Conservation (phyloP, 177 flowering plant genomes). For the Vitis hybrid region DNA sequence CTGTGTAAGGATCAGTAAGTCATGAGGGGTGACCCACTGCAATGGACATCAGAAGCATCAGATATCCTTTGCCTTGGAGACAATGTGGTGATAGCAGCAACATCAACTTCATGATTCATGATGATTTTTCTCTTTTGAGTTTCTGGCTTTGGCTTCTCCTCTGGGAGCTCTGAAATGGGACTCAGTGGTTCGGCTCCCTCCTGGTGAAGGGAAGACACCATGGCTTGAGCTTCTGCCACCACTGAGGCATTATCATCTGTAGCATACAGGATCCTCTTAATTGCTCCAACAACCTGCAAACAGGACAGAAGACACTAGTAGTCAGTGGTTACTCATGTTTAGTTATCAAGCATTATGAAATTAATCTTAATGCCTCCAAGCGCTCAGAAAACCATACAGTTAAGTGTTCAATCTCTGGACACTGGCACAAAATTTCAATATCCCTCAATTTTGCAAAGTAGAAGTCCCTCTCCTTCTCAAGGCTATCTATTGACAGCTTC, state of each 20-base stretch:
- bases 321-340: not conserved
- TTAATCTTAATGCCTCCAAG: not conserved
- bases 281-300: slow-evolving; percentile 70
- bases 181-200: slow-evolving; percentile 40
- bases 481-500: slow-evolving; percentile 86
- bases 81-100: slow-evolving; percentile 52
- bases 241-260: slow-evolving; percentile 67
- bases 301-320: not conserved
- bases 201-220: slow-evolving; percentile 37
- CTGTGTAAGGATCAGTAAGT: slow-evolving; percentile 36
- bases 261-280: slow-evolving; percentile 78
- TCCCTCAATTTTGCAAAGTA: slow-evolving; percentile 94
- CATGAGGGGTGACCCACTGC: slow-evolving; percentile 75
- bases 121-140: slow-evolving; percentile 77
- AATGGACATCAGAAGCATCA: slow-evolving; percentile 84
- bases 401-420: slow-evolving; percentile 59
- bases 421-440: slow-evolving; percentile 87
- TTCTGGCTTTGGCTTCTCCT: slow-evolving; percentile 55
- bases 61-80: slow-evolving; percentile 88
- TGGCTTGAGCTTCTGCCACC: slow-evolving; percentile 78
- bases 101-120: slow-evolving; percentile 64
- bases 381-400: slow-evolving; percentile 38
- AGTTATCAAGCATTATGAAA: too few relatives aligned
- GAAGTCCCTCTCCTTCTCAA: slow-evolving; percentile 97
- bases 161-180: slow-evolving; percentile 58